Evolutionary conservation across 305 asterid species (phyloP).

Genomic region (Ilex paraguariensis): DNA sequence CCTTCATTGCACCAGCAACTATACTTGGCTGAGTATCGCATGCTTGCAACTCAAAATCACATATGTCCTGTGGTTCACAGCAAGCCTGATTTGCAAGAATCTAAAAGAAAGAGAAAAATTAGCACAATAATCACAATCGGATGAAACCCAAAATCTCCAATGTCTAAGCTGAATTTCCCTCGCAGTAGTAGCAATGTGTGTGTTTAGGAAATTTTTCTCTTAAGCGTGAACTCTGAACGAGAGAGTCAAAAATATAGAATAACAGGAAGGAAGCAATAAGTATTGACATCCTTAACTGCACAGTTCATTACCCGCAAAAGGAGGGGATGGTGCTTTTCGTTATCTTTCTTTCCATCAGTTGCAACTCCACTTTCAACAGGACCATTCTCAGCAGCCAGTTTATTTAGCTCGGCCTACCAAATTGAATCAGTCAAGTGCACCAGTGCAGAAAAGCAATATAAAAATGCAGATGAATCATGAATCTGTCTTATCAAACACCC

Average conservation of each 20-base stretch:
- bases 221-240: neutral
- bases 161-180: conserved; percentile 1
- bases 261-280: neutral
- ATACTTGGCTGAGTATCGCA: conserved; percentile 92
- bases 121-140: conserved; percentile 6
- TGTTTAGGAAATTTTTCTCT: neutral
- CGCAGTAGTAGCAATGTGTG: neutral
- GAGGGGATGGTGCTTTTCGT: conserved; percentile 69
- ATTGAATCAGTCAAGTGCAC: too few species aligned
- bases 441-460: too few species aligned
- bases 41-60: conserved; percentile 94
- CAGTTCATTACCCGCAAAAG: conserved; percentile 61
- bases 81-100: conserved; percentile 60
- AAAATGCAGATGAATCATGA: neutral
- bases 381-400: conserved; percentile 46
- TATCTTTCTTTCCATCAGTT: conserved; percentile 32
- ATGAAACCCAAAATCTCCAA: conserved; percentile 4
- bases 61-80: conserved; percentile 74
- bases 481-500: neutral
- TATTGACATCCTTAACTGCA: conserved; percentile 7
- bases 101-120: conserved; percentile 26
- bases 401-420: conserved; percentile 75
- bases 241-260: conserved; percentile 11
- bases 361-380: conserved; percentile 34
- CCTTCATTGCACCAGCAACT: conserved; percentile 87